Conservation (phyloP, 352 stramenopile genomes). For the Hyaloperonospora arabidopsidis region DNA sequence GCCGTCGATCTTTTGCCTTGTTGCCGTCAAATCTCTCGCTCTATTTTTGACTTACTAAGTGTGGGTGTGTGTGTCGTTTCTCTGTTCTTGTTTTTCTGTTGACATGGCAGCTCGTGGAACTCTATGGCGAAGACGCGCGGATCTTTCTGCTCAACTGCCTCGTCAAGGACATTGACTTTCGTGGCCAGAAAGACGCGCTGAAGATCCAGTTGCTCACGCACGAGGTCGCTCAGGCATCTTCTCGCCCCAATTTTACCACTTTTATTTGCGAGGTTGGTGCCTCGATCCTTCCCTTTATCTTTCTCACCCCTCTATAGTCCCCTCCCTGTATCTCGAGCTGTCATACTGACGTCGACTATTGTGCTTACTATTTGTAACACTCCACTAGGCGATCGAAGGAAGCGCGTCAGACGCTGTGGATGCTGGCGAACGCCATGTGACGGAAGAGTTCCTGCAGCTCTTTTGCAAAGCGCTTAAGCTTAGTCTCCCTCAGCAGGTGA, state of each 20-base stretch:
- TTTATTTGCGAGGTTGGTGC: constrained; percentile 73
- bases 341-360: constrained; percentile 1
- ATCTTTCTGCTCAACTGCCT: constrained; percentile 89
- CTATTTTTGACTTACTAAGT: neutral
- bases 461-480: constrained; percentile 81
- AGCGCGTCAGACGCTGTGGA: constrained; percentile 33
- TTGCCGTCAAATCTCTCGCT: constrained; percentile 1
- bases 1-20: constrained; percentile 9
- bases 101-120: constrained; percentile 66
- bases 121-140: constrained; percentile 87
- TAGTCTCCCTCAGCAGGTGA: constrained; percentile 80
- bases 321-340: constrained; percentile 1
- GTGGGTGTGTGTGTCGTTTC: neutral
- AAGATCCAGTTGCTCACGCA: constrained; percentile 87
- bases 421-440: constrained; percentile 37
- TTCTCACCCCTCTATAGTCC: neutral
- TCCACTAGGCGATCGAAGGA: constrained; percentile 54
- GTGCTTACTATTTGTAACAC: neutral
- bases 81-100: too few species aligned
- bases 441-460: constrained; percentile 69
- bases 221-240: constrained; percentile 85
- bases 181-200: constrained; percentile 78
- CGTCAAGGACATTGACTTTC: constrained; percentile 87
- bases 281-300: neutral
- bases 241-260: constrained; percentile 85